These are phyloP conservation scores for Dendrobium officinale DNA, from an alignment of 106 monocot species.

Conservation along the genomic window DNA sequence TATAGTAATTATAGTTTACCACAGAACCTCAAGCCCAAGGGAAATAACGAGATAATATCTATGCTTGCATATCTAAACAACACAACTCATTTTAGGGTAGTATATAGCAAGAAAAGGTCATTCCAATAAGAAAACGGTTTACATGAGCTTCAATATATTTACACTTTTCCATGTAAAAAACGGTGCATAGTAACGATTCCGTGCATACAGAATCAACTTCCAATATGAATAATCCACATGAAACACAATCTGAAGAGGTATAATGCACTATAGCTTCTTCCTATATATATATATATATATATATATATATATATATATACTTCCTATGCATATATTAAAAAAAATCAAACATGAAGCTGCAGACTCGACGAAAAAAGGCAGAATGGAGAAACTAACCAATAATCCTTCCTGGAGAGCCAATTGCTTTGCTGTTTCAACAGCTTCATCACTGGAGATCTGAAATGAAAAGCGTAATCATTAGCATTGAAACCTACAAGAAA, in stretches of 20 bases:
- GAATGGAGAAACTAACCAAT: conserved; percentile 39
- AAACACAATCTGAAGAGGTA: background rate
- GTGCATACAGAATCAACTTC: background rate
- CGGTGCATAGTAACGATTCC: background rate
- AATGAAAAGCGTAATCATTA: background rate
- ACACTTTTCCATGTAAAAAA: background rate
- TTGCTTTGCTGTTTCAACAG: conserved; percentile 95
- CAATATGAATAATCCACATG: background rate
- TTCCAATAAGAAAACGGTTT: background rate
- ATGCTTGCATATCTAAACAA: background rate
- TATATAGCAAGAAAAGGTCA: background rate
- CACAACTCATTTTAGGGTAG: background rate
- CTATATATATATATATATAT: background rate
- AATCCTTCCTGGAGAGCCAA: conserved; percentile 94
- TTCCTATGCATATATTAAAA: no score
- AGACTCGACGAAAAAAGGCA: background rate
- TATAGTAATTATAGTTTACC: background rate
- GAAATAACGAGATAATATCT: background rate
- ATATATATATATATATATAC: no score
- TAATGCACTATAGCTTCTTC: background rate
- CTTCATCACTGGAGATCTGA: conserved; percentile 89
- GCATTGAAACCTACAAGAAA: background rate
- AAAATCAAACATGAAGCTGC: background rate
- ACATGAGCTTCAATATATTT: background rate
- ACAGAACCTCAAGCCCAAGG: background rate